Conservation (phyloP, 2,329 filamentous ascomycete genomes). For the Thermomyces lanuginosus region DNA sequence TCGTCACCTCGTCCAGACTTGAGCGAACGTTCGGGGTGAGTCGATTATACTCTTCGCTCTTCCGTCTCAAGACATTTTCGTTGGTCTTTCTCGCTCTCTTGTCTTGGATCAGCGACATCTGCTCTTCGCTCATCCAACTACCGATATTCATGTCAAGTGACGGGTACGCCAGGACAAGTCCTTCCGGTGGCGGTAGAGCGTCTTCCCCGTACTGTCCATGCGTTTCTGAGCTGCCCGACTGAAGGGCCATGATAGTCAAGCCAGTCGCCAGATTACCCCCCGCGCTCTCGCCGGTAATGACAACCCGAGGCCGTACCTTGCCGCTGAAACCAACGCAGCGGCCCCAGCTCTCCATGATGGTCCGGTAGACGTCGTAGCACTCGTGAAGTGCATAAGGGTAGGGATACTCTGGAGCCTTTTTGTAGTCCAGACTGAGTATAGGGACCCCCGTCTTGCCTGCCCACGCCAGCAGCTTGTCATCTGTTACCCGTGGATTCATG, state of each 20-base stretch:
- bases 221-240: conserved; percentile 46
- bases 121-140: conserved; percentile 98
- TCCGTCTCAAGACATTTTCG: conserved; percentile 58
- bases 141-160: conserved; percentile 92
- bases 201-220: conserved; percentile 40
- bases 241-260: conserved; percentile 75
- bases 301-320: conserved; percentile 46
- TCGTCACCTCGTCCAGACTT: conserved; percentile 51
- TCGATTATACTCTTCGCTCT: conserved; percentile 76
- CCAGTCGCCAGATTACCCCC: conserved; percentile 69
- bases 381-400: conserved; percentile 78
- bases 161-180: conserved; percentile 74
- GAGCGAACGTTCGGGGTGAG: conserved; percentile 48
- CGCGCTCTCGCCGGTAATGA: conserved; percentile 65
- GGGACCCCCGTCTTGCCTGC: conserved; percentile 77
- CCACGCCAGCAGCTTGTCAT: conserved; percentile 89
- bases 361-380: conserved; percentile 71
- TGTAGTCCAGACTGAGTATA: conserved; percentile 79
- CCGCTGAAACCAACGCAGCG: conserved; percentile 61
- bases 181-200: conserved; percentile 57
- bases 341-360: conserved; percentile 54
- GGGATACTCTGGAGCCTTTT: conserved; percentile 67
- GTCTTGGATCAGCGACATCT: conserved; percentile 86
- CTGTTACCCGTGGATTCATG: conserved; percentile 87
- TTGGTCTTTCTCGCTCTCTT: conserved; percentile 64